Conservation (phyloP, 192 early-diverging fungal genomes). For the Pilobolus umbonatus region DNA sequence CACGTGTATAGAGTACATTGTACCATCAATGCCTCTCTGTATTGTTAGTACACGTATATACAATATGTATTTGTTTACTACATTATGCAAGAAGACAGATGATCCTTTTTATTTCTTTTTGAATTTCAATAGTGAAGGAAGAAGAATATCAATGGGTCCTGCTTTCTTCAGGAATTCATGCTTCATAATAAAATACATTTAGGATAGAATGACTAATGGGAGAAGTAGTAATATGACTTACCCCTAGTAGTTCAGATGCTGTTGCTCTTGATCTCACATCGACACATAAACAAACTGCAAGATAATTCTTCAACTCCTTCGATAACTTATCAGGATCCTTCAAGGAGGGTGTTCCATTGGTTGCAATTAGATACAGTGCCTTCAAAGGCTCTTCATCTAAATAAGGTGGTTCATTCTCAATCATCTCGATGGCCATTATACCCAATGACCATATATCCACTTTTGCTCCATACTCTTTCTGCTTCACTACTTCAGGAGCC, state of each 20-base stretch:
- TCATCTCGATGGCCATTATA: slow-evolving; percentile 98
- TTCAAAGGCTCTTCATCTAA: slow-evolving; percentile 90
- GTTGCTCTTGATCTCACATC: slow-evolving; percentile 76
- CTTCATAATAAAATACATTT: slow-evolving; percentile 27
- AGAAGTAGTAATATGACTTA: slow-evolving; percentile 26
- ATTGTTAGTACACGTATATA: too few species aligned
- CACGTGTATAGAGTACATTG: too few species aligned
- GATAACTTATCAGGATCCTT: slow-evolving; percentile 58
- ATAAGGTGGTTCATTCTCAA: slow-evolving; percentile 96
- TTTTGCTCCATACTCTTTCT: slow-evolving; percentile 88
- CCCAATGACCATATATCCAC: slow-evolving; percentile 97
- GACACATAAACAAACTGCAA: slow-evolving; percentile 55
- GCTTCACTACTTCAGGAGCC: slow-evolving; percentile 95
- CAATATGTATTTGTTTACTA: too few species aligned
- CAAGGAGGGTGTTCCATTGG: slow-evolving; percentile 88
- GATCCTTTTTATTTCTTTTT: slow-evolving; percentile 16
- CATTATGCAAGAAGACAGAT: too few species aligned
- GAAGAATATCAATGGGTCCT: slow-evolving; percentile 34
- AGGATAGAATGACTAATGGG: neutral
- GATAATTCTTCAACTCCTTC: slow-evolving; percentile 51
- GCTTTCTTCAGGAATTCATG: slow-evolving; percentile 70
- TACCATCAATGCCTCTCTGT: too few species aligned
- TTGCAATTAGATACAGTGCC: slow-evolving; percentile 92
- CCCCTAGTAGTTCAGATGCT: slow-evolving; percentile 70
- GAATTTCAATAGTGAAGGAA: slow-evolving; percentile 20